Conservation (phyloP, 108 stramenopile species). For the Phaeodactylum tricornutum region DNA sequence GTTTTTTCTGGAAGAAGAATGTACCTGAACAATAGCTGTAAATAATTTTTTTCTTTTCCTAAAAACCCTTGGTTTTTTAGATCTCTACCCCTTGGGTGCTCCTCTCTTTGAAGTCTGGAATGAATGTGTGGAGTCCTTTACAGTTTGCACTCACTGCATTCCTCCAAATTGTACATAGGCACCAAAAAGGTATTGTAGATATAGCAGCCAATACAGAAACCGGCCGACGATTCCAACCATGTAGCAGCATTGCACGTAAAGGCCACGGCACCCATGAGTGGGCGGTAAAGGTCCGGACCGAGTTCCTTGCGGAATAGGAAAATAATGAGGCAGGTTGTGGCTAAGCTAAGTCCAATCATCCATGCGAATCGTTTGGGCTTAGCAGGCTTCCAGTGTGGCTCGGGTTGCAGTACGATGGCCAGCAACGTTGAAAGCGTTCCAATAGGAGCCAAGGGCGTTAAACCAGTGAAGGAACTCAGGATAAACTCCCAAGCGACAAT, state of each 20-base stretch:
- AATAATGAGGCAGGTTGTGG: constrained; percentile 19
- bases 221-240: constrained; percentile 33
- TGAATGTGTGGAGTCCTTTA: too few species aligned
- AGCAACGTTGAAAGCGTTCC: constrained; percentile 24
- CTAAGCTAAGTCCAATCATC: constrained; percentile 34
- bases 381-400: constrained; percentile 43
- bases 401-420: constrained; percentile 17
- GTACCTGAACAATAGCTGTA: too few species aligned
- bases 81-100: too few species aligned
- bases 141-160: constrained; percentile 46
- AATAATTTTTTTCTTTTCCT: too few species aligned
- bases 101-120: too few species aligned
- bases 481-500: constrained; percentile 34
- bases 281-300: constrained; percentile 8
- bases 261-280: constrained; percentile 12
- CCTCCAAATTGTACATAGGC: constrained; percentile 19
- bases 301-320: constrained; percentile 16
- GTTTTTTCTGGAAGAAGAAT: too few species aligned
- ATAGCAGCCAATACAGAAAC: constrained; percentile 52
- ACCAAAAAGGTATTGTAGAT: constrained; percentile 35
- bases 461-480: constrained; percentile 19
- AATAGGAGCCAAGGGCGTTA: constrained; percentile 46
- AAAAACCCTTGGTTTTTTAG: too few species aligned
- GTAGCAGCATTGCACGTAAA: constrained; percentile 33
- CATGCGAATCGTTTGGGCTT: constrained; percentile 47